Evolutionary conservation across 202 grass and related monocot species (phyloP), one percentile per base, ranked within the genome.

Genomic region (Musa balbisiana): DNA sequence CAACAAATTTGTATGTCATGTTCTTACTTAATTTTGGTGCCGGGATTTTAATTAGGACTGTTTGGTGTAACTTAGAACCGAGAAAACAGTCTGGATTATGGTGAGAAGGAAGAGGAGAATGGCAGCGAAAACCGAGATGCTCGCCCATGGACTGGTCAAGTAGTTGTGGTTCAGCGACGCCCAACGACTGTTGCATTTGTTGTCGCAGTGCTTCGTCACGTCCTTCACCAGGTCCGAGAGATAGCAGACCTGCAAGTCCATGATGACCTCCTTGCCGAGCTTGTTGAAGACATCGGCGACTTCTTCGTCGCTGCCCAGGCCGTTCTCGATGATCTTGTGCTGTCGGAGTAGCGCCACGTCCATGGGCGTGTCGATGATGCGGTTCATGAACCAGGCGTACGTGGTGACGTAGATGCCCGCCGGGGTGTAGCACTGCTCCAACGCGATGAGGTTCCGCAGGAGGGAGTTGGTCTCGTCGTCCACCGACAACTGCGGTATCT

Each of bases 401-500:
- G 43, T 53, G 15, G 71, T 68, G 10, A 88, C 9, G 51, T 63
- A 23, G 0, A 54, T 1, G 13, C 3, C 0, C 0, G 58, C 11
- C 10, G 0, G 23, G 62, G 3, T 13, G 29, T 15, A 55, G 49
- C 73, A 74, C 64, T 87, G 85, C 81, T 87, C 85, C 65, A 87
- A 84, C 9, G 85, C 85, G 14, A 87, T 59, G 1, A 87, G 73
- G 74, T 88, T 88, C 1, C 67, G 24, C 49, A 84, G 63, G 10
- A 73, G 14, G 11, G 74, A 9, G 13, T 79, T 80, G 16, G 53
- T 84, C 53, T 17, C 69, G 49, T 84, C 69, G 0, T 20, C n/a
- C 6, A 84, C 22, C 10, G 2, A 11, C 11, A 88, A 2, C 3
- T 21, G 29, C 10, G 86, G 82, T 13, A 89, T 89, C 56, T 85